Percentiles rank a stretch among this genome's conserved stretches.
These are phyloP conservation scores for Licmophora abbreviata DNA, from an alignment of 108 stramenopile genomes.

Conservation along the genomic window DNA sequence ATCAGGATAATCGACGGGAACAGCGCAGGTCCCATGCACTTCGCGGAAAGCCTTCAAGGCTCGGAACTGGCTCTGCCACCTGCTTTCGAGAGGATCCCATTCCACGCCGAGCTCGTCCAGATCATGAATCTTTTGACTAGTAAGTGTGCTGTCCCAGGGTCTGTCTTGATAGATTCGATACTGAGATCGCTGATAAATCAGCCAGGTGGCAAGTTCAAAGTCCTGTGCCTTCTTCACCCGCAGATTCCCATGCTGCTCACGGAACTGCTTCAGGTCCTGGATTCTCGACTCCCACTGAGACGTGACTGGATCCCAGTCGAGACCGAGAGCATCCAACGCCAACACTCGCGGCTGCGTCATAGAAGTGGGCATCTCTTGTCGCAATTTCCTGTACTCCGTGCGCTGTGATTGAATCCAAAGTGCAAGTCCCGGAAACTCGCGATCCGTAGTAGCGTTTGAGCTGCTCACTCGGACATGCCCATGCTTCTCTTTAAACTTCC, in stretches of 20 bases:
- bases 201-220: slow-evolving; percentile 18
- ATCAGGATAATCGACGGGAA: slow-evolving; percentile 15
- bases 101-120: neutral
- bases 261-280: neutral
- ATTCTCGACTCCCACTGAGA: neutral
- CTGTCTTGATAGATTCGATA: slow-evolving; percentile 2
- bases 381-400: slow-evolving; percentile 21
- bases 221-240: slow-evolving; percentile 10
- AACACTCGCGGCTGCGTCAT: slow-evolving; percentile 9
- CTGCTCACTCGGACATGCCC: neutral
- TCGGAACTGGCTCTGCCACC: neutral
- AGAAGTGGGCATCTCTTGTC: slow-evolving; percentile 10
- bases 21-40: slow-evolving; percentile 13
- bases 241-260: neutral
- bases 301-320: neutral
- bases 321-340: neutral
- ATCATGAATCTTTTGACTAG: slow-evolving; percentile 1
- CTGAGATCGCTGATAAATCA: slow-evolving; percentile 20
- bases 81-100: slow-evolving; percentile 1
- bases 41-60: slow-evolving; percentile 1
- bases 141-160: slow-evolving; percentile 11
- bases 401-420: slow-evolving; percentile 27
- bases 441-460: slow-evolving; percentile 2
- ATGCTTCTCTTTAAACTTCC: neutral
- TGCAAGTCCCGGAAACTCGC: slow-evolving; percentile 16